Evolutionary conservation across 2,329 filamentous ascomycete genomes (phyloP).

Genomic region (Colletotrichum spinosum): DNA sequence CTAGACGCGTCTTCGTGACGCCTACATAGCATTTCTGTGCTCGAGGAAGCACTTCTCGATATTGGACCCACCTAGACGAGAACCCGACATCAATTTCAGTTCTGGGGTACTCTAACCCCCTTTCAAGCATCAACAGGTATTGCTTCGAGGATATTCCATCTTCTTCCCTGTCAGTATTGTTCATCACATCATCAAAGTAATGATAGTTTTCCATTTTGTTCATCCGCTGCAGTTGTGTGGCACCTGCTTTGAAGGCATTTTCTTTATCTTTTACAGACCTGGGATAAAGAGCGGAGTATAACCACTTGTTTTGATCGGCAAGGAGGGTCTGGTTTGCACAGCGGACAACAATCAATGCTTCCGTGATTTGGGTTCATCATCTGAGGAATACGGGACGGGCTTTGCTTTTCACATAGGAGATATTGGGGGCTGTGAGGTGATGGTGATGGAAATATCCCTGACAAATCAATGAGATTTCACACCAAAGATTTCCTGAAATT

Average conservation of each 20-base stretch:
- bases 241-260: background rate
- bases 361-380: background rate
- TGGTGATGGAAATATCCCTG: conserved; percentile 3
- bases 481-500: no score
- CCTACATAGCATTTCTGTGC: no score
- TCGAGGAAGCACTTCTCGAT: no score
- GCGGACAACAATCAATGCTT: background rate
- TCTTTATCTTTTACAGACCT: background rate
- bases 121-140: conserved; percentile 5
- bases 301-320: background rate
- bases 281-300: conserved; percentile 21
- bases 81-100: background rate
- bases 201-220: conserved; percentile 24
- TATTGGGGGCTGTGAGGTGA: background rate
- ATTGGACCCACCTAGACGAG: background rate
- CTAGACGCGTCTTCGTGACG: background rate
- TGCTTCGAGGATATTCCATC: conserved; percentile 14
- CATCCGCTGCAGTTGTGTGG: background rate
- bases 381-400: conserved; percentile 16
- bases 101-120: background rate
- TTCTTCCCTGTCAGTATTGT: conserved; percentile 35
- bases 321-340: no score
- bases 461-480: background rate
- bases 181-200: conserved; percentile 30
- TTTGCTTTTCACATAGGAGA: background rate